Conservation (phyloP, 148 eudicot genomes). For the Tetragonia tetragonoides region DNA sequence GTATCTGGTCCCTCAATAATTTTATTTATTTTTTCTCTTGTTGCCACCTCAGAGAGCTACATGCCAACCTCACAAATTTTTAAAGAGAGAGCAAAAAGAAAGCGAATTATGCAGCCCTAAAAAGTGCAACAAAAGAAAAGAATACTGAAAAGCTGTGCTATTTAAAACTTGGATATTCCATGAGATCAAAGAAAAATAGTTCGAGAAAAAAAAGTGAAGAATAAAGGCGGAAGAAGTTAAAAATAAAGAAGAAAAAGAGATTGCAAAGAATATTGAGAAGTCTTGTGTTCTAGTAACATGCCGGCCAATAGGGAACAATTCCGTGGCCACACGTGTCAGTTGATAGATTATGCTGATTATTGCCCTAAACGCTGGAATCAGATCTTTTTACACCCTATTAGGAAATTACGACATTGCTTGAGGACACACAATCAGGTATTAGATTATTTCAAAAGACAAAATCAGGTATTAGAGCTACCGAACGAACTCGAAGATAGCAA, state of each 20-base stretch:
- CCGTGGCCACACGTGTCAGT: background rate
- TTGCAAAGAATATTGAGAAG: background rate
- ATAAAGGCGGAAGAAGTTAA: background rate
- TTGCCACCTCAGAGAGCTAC: slow-evolving; percentile 11
- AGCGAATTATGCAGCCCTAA: background rate
- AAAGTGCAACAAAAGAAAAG: slow-evolving; percentile 4
- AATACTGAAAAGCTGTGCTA: background rate
- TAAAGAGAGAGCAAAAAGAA: background rate
- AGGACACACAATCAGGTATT: no score
- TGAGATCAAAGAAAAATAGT: background rate
- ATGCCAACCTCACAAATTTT: background rate
- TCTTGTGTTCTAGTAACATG: background rate
- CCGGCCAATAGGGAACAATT: slow-evolving; percentile 12
- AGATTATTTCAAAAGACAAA: no score
- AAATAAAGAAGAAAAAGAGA: background rate
- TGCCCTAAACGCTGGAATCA: background rate
- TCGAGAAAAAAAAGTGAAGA: background rate
- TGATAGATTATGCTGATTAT: background rate
- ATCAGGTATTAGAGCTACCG: no score
- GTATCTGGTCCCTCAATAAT: background rate
- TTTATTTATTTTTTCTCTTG: background rate
- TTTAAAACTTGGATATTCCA: background rate
- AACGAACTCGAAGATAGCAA: no score
- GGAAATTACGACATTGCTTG: no score
- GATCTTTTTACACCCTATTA: background rate